These are phyloP conservation scores for Fraxinus cuspidata DNA, from an alignment of 257 asterid genomes.

Conservation along the genomic window DNA sequence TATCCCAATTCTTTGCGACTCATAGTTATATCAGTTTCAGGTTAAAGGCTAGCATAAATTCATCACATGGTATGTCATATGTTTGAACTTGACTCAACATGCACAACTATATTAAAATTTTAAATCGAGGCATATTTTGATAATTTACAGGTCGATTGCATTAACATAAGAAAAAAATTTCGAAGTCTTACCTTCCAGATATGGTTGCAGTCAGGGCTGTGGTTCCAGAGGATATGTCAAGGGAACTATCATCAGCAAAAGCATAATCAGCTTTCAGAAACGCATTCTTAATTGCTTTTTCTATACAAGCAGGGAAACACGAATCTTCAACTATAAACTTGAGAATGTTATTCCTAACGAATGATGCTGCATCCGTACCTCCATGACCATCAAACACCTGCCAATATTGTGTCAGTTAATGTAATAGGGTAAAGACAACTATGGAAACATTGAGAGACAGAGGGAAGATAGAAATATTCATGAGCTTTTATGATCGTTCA, in stretches of 20 bases:
- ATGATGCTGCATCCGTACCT: constrained; percentile 86
- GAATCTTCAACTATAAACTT: constrained; percentile 72
- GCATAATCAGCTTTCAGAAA: constrained; percentile 81
- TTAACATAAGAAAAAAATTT: neutral
- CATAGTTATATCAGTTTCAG: neutral
- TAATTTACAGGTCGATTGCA: constrained; percentile 10
- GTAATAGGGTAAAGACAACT: neutral
- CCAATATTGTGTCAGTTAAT: constrained; percentile 18
- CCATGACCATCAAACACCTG: constrained; percentile 99
- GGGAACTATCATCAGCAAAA: constrained; percentile 72
- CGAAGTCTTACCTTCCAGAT: constrained; percentile 58
- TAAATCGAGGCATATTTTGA: neutral
- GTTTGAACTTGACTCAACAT: neutral
- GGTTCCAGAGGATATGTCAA: constrained; percentile 91
- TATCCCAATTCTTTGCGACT: neutral
- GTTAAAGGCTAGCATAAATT: neutral
- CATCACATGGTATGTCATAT: neutral
- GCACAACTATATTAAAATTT: neutral
- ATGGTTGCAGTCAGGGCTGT: constrained; percentile 84
- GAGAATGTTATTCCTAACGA: constrained; percentile 68
- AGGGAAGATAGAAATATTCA: neutral
- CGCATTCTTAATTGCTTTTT: constrained; percentile 79
- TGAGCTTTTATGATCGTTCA: neutral
- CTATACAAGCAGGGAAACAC: constrained; percentile 62
- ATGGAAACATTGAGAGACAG: neutral